Conservation (phyloP, 1,284 basidiomycete species). For the Tilletia indica region DNA sequence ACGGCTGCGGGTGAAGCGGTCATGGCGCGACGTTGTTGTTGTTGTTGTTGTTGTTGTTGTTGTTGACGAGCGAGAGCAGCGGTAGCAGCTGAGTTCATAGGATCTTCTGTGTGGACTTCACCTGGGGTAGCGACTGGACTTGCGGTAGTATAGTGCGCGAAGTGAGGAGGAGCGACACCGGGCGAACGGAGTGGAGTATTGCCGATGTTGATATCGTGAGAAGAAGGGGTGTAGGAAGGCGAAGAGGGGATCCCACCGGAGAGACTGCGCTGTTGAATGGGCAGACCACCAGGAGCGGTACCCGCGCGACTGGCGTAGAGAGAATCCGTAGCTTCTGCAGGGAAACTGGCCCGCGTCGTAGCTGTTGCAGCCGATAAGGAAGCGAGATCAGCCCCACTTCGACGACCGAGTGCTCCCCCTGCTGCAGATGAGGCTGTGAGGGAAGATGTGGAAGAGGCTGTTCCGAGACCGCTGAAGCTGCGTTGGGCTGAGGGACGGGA, state of each 20-base stretch:
- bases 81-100: not conserved
- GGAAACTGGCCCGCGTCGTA: too few species aligned
- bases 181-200: not conserved
- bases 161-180: not conserved
- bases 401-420: too few species aligned
- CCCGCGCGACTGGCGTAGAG: not conserved
- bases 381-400: too few species aligned
- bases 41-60: not conserved
- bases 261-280: constrained; percentile 7
- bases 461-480: not conserved
- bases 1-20: constrained; percentile 12
- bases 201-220: not conserved
- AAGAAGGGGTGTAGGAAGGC: not conserved
- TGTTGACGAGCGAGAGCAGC: not conserved
- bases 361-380: too few species aligned
- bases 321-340: too few species aligned
- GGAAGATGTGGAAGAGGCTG: not conserved
- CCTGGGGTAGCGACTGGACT: constrained; percentile 14
- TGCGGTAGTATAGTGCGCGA: constrained; percentile 15
- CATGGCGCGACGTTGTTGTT: constrained; percentile 17
- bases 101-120: constrained; percentile 13
- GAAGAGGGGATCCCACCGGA: not conserved
- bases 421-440: not conserved
- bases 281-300: constrained; percentile 6
- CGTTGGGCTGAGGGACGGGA: constrained; percentile 2